A percentile compares a stretch with the other conserved stretches of the same genome.
Conservation (phyloP, 2,329 filamentous ascomycete species). For the Cytospora paraplurivora region DNA sequence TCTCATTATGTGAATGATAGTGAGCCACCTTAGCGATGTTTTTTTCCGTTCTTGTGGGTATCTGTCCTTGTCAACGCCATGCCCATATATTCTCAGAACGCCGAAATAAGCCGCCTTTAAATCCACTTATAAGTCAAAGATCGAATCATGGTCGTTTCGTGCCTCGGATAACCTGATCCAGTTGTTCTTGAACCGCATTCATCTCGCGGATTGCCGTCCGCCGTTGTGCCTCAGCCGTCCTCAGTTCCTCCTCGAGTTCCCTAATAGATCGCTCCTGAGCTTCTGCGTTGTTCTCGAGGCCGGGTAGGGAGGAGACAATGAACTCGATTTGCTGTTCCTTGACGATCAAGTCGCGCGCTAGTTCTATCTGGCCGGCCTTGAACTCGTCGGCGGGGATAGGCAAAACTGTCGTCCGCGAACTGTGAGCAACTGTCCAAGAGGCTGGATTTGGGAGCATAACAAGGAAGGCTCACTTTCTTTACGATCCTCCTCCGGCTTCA, state of each 20-base stretch:
- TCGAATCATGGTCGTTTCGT: constrained; percentile 55
- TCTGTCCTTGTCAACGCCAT: constrained; percentile 19
- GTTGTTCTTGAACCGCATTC: constrained; percentile 59
- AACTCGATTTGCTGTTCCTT: constrained; percentile 84
- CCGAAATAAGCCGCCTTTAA: background rate
- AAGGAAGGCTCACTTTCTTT: constrained; percentile 48
- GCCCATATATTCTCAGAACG: constrained; percentile 12
- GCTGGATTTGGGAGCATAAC: background rate
- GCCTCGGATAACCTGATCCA: constrained; percentile 63
- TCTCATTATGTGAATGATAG: background rate
- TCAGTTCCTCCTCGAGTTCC: constrained; percentile 66
- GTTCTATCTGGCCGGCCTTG: constrained; percentile 67
- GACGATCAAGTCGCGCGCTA: constrained; percentile 74
- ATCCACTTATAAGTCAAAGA: background rate
- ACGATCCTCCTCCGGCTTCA: constrained; percentile 55
- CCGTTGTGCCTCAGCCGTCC: constrained; percentile 62
- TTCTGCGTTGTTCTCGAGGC: constrained; percentile 74
- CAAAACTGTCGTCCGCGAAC: constrained; percentile 46
- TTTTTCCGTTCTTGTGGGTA: constrained; percentile 15
- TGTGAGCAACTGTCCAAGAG: background rate
- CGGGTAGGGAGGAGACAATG: constrained; percentile 73
- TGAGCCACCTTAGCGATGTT: background rate
- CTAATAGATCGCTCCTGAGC: constrained; percentile 71
- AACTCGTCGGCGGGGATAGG: constrained; percentile 66
- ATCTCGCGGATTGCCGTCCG: constrained; percentile 66